These are phyloP conservation scores for Coemansia sp. DNA, from an alignment of 192 early-diverging fungal genomes.

Conservation along the genomic window DNA sequence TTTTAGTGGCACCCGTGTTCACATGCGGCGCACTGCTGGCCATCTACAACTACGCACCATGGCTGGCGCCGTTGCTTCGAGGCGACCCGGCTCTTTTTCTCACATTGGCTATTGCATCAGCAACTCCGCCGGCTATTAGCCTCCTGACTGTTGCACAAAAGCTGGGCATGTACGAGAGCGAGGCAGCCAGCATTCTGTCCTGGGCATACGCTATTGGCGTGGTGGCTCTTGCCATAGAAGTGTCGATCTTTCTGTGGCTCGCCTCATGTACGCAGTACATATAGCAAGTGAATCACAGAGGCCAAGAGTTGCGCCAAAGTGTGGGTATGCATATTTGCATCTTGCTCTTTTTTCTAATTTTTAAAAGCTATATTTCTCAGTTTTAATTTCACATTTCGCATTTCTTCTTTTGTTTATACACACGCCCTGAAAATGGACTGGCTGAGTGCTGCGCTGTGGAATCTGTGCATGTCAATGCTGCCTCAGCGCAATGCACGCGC, in stretches of 20 bases:
- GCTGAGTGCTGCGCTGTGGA: constrained; percentile 39
- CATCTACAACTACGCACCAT: constrained; percentile 28
- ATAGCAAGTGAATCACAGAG: not conserved
- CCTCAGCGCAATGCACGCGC: constrained; percentile 47
- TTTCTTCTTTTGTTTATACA: not conserved
- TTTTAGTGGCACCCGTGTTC: constrained; percentile 33
- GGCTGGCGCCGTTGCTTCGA: constrained; percentile 36
- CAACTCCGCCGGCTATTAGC: constrained; percentile 66
- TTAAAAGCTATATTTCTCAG: not conserved
- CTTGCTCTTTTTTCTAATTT: constrained; percentile 1
- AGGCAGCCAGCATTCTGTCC: constrained; percentile 62
- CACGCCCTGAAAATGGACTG: constrained; percentile 27
- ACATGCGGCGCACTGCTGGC: constrained; percentile 25
- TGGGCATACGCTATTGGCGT: constrained; percentile 56
- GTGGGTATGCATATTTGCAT: not conserved
- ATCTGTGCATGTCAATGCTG: constrained; percentile 50
- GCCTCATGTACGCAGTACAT: constrained; percentile 7
- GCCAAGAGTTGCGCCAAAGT: not conserved
- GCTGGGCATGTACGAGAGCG: constrained; percentile 62
- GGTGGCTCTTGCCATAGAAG: constrained; percentile 24
- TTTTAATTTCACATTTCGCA: not conserved
- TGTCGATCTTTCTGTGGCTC: constrained; percentile 43
- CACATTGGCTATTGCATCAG: constrained; percentile 59
- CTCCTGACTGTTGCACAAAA: constrained; percentile 65
- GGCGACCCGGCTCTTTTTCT: constrained; percentile 62